Evolutionary conservation across 2,329 filamentous ascomycete species (phyloP).

Genomic region (Exophiala aquamarina): DNA sequence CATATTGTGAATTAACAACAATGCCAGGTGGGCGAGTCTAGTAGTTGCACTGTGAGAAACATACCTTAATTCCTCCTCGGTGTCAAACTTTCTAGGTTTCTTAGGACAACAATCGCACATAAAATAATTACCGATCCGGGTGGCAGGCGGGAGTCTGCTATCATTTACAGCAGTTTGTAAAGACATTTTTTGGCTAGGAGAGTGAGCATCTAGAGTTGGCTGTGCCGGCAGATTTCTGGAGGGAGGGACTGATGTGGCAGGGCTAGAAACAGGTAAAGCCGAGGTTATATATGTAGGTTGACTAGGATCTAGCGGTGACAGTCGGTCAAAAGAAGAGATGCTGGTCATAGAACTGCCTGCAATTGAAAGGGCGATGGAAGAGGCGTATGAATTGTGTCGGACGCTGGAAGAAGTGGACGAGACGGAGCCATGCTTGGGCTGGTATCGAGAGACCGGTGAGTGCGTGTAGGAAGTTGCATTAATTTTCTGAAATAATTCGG

Average conservation of each 20-base stretch:
- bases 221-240: conserved; percentile 27
- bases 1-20: background rate
- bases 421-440: conserved; percentile 59
- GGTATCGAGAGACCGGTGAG: conserved; percentile 55
- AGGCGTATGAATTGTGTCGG: conserved; percentile 63
- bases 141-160: conserved; percentile 33
- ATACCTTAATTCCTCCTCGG: conserved; percentile 78
- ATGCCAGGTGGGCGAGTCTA: too few species aligned
- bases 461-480: conserved; percentile 37
- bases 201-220: conserved; percentile 32
- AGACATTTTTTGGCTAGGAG: conserved; percentile 49
- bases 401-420: conserved; percentile 66
- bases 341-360: conserved; percentile 65
- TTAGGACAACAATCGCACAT: conserved; percentile 96
- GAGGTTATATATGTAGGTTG: conserved; percentile 53
- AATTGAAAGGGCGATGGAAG: conserved; percentile 59
- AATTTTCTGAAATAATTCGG: conserved; percentile 14
- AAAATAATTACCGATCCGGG: conserved; percentile 58
- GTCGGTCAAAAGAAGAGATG: conserved; percentile 60
- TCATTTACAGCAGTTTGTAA: conserved; percentile 36
- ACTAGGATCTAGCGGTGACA: conserved; percentile 61
- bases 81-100: conserved; percentile 94
- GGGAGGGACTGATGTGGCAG: conserved; percentile 36
- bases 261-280: conserved; percentile 39
- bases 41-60: conserved; percentile 33